phyloP scores from a whole-genome alignment of 768 basidiomycete species.

The Boletus bicolor region DNA sequence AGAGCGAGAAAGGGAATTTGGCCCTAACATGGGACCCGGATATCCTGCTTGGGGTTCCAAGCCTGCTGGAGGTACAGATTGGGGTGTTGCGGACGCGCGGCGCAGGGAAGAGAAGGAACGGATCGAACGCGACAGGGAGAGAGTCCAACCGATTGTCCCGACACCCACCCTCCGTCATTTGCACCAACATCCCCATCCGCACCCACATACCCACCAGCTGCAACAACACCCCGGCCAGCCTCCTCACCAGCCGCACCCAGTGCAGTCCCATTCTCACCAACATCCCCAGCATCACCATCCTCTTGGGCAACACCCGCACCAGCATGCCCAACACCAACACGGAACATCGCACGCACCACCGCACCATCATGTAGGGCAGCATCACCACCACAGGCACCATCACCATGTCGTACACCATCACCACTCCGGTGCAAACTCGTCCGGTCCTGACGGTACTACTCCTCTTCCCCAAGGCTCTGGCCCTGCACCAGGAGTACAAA shows the following conservation, averaged over 20 bases:
- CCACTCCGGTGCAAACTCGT: slow-evolving; percentile 35
- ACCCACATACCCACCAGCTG: slow-evolving; percentile 36
- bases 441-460: slow-evolving; percentile 27
- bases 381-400: slow-evolving; percentile 45
- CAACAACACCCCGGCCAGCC: slow-evolving; percentile 20
- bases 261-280: slow-evolving; percentile 31
- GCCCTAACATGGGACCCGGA: slow-evolving; percentile 20
- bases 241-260: slow-evolving; percentile 25
- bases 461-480: slow-evolving; percentile 37
- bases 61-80: slow-evolving; percentile 27
- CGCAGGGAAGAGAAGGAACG: slow-evolving; percentile 37
- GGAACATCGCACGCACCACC: slow-evolving; percentile 35
- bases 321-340: slow-evolving; percentile 33
- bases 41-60: slow-evolving; percentile 35
- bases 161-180: slow-evolving; percentile 29
- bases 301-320: slow-evolving; percentile 31
- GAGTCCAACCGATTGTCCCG: slow-evolving; percentile 21
- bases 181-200: slow-evolving; percentile 34
- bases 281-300: slow-evolving; percentile 29
- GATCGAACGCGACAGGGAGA: slow-evolving; percentile 26
- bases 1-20: slow-evolving; percentile 26
- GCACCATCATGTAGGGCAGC: slow-evolving; percentile 46
- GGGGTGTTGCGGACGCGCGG: slow-evolving; percentile 33
- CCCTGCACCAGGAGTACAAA: slow-evolving; percentile 36
- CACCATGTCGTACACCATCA: slow-evolving; percentile 49